These are phyloP conservation scores for Apiospora koreana DNA, from an alignment of 2,329 filamentous ascomycete species.

Conservation along the genomic window DNA sequence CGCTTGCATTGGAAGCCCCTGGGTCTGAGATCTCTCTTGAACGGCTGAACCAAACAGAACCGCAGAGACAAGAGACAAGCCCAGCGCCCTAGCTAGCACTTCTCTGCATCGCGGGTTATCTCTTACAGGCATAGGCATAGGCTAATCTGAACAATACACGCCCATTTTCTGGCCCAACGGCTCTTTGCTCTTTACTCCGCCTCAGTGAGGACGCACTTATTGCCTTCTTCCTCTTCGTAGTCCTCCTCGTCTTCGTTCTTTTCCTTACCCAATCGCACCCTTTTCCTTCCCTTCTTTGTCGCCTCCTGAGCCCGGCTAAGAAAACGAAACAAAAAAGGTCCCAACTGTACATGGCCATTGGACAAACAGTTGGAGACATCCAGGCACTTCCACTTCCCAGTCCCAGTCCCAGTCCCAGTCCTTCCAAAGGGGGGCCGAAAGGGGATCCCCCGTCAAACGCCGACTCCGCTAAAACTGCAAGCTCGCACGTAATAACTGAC, in stretches of 20 bases:
- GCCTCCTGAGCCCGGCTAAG: not conserved
- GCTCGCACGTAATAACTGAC: conserved; percentile 4
- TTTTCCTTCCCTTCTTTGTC: not conserved
- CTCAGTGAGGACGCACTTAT: not conserved
- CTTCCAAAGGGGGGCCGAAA: conserved; percentile 1
- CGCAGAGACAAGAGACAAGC: not conserved
- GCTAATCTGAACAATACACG: not conserved
- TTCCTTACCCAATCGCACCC: not conserved
- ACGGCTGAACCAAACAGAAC: not conserved
- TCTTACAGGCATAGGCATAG: not conserved
- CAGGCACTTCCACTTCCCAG: not conserved
- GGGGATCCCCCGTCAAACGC: not conserved
- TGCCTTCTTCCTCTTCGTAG: not conserved
- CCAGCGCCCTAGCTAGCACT: not conserved
- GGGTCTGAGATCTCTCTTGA: not conserved
- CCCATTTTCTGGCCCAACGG: not conserved
- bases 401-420: too few relatives aligned
- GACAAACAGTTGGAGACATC: not conserved
- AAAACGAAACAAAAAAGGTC: not conserved
- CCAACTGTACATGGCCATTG: not conserved
- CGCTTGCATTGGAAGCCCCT: too few relatives aligned
- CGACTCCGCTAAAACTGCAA: not conserved
- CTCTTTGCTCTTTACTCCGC: not conserved
- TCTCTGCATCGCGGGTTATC: not conserved
- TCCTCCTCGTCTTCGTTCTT: not conserved